Base-by-base conservation (phyloP, 23 red algal species). In the Gracilariopsis chorda region DNA sequence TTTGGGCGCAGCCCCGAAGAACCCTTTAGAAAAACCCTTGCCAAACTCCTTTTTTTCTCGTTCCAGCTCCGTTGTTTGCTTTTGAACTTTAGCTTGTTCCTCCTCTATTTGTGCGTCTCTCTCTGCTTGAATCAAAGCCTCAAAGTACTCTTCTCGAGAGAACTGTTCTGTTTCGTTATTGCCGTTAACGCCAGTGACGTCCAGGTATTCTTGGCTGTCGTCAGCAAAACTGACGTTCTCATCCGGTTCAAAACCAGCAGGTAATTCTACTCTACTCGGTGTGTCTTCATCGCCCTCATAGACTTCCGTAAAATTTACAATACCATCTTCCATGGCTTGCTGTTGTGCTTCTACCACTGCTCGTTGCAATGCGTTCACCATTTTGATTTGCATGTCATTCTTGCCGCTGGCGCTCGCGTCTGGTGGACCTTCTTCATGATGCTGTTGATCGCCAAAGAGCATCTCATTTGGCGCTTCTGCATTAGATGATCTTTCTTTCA, bases 151-250 rank as follows among this genome's bases (percentile, higher is more conserved):
- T 24, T 83, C 51, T 14, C 72, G 72, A 30, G 72, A 52, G 30
- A 45, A 1, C 4, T 39, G 49, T 6, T 62, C 57, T 2, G 29
- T 30, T 7, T 35, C 48, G 23, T n/a, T 40, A 17, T 42, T 43
- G n/a, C 27, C 8, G 52, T 7, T 24, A 19, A 41, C 52, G 36
- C 83, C 83, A 34, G 45, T 76, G 44, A 88, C n/a, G 25, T 88
- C 83, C 48, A 88, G n/a, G 47, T 51, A 88, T 47, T 88, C 83
- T 14, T 88, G 64, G 55, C 83, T 74, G 10, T 57, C 83, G 42
- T 88, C 64, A 17, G 27, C 83, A 52, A 70, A 88, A 17, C 20
- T 73, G 1, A 88, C 60, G 44, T 37, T 58, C 30, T 35, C 63
- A 48, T 74, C 83, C 32, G 83, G 64, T 37, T 45, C 29, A 75